Conservation (phyloP, 345 rosid genomes). For the Dipteronia sinensis region DNA sequence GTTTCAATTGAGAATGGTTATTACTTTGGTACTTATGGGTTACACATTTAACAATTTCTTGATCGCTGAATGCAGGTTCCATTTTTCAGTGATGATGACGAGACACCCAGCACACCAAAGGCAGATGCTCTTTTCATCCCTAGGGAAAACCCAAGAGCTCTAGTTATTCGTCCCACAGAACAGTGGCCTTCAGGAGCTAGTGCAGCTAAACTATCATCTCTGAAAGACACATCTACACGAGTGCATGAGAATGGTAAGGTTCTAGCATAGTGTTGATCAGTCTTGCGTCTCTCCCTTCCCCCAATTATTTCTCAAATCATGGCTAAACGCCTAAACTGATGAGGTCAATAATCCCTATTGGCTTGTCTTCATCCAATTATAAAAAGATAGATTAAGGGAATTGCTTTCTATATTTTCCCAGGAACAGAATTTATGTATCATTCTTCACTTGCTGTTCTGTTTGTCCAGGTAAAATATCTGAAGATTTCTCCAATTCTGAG, state of each 20-base stretch:
- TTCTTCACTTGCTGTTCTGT: slow-evolving; percentile 16
- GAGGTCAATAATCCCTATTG: neutral
- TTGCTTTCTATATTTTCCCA: neutral
- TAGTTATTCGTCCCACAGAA: slow-evolving; percentile 67
- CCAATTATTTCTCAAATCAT: neutral
- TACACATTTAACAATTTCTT: slow-evolving; percentile 3
- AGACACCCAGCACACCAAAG: slow-evolving; percentile 77
- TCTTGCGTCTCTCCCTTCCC: neutral
- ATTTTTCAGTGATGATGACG: slow-evolving; percentile 81
- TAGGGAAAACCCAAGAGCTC: slow-evolving; percentile 90
- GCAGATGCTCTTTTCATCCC: slow-evolving; percentile 89
- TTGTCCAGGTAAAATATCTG: slow-evolving; percentile 42
- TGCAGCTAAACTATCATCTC: slow-evolving; percentile 51
- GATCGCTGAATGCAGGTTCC: slow-evolving; percentile 65
- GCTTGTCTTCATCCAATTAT: neutral
- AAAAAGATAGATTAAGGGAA: neutral
- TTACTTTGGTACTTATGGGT: neutral
- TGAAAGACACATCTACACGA: slow-evolving; percentile 40
- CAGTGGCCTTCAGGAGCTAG: slow-evolving; percentile 51
- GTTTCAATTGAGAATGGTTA: neutral
- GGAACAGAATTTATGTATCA: neutral
- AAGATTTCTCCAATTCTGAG: slow-evolving; percentile 43
- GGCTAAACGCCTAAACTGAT: slow-evolving; percentile 1
- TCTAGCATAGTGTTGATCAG: slow-evolving; percentile 1
- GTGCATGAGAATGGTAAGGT: slow-evolving; percentile 56